Conservation (phyloP, 2,329 filamentous ascomycete species). For the Aspergillus sp. region DNA sequence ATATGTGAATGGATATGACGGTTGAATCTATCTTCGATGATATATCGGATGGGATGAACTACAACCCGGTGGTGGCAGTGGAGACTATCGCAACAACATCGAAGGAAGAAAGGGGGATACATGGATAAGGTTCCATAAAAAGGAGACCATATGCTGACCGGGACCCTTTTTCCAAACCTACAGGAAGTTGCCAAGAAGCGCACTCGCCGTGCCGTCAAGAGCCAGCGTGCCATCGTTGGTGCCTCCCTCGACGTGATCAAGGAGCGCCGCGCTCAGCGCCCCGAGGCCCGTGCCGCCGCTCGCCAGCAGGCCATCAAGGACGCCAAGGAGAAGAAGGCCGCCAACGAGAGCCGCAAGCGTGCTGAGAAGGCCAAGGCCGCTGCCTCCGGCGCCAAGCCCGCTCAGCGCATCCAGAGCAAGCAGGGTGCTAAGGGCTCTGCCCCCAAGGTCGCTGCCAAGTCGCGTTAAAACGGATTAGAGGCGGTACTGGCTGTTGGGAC, state of each 20-base stretch:
- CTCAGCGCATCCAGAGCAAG: constrained; percentile 87
- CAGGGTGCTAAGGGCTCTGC: constrained; percentile 91
- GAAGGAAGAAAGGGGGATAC: too few species aligned
- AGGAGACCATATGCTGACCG: constrained; percentile 28
- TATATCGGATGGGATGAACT: neutral
- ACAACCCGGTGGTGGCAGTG: too few species aligned
- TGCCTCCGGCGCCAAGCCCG: constrained; percentile 71
- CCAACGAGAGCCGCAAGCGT: constrained; percentile 90
- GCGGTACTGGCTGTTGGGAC: constrained; percentile 31
- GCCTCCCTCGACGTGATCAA: constrained; percentile 99
- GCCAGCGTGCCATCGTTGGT: constrained; percentile 98
- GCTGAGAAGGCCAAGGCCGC: constrained; percentile 97
- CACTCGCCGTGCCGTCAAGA: constrained; percentile 95
- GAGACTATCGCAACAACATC: too few species aligned
- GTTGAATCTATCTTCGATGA: neutral
- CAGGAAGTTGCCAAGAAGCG: constrained; percentile 99
- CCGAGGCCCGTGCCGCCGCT: constrained; percentile 91
- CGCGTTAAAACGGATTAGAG: constrained; percentile 65
- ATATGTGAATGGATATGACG: neutral
- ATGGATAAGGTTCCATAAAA: neutral
- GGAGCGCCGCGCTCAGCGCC: constrained; percentile 93
- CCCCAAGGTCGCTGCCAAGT: constrained; percentile 80
- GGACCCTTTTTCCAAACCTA: constrained; percentile 37
- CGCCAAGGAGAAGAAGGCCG: constrained; percentile 97
- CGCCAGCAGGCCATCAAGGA: constrained; percentile 91